Evolutionary conservation across 2,329 filamentous ascomycete genomes (phyloP).

Genomic region (Aspergillus ochraceoroseus): DNA sequence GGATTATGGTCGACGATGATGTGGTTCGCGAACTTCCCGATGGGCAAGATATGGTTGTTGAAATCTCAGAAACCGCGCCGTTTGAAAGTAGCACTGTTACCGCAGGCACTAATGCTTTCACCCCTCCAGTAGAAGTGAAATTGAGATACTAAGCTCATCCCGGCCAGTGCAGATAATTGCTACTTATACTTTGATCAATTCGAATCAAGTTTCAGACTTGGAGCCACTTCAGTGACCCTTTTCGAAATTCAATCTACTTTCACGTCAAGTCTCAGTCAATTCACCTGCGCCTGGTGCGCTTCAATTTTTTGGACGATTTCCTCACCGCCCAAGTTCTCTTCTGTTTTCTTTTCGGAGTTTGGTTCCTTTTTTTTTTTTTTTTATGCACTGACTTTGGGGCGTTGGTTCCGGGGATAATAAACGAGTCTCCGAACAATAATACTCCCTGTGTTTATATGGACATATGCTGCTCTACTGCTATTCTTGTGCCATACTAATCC

Average conservation of each 20-base stretch:
- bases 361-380: conserved; percentile 1
- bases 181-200: conserved; percentile 16
- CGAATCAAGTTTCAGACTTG: conserved; percentile 14
- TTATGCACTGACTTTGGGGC: conserved; percentile 22
- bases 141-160: conserved; percentile 48
- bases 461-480: conserved; percentile 17
- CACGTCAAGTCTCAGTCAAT: too few relatives aligned
- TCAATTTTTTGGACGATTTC: conserved; percentile 6
- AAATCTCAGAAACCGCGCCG: conserved; percentile 59
- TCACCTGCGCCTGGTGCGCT: conserved; percentile 22
- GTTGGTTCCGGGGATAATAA: conserved; percentile 40
- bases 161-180: conserved; percentile 10
- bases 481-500: conserved; percentile 24
- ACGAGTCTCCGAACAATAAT: conserved; percentile 42
- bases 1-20: conserved; percentile 86
- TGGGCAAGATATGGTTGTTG: conserved; percentile 79
- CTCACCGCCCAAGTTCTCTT: conserved; percentile 5
- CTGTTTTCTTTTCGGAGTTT: conserved; percentile 18
- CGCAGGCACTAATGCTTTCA: conserved; percentile 9
- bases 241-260: too few relatives aligned
- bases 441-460: conserved; percentile 33
- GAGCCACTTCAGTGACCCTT: background rate
- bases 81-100: conserved; percentile 33
- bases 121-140: conserved; percentile 46
- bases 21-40: conserved; percentile 77